Percentiles rank a stretch among this genome's conserved stretches.
phyloP scores from a whole-genome alignment of 1,139 yeast genomes.

The Blastobotrys malaysiensis region DNA sequence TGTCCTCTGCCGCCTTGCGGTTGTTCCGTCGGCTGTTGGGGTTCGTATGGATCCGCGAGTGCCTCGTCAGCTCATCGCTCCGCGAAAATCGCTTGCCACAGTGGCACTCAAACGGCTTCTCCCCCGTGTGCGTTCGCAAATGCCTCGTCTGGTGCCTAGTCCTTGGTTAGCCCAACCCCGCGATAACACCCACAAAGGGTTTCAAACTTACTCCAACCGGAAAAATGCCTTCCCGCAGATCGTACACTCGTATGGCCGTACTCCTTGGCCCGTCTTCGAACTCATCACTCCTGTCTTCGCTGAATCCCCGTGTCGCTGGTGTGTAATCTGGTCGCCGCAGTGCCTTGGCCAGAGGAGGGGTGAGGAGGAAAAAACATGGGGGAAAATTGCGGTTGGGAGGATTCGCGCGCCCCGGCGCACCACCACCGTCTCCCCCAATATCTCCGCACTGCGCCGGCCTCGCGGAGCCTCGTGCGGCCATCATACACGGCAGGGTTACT shows the following conservation, averaged over 20 bases:
- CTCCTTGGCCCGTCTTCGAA: conserved; percentile 23
- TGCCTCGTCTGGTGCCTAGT: conserved; percentile 79
- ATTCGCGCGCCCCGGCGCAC: not conserved
- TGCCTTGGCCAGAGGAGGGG: not conserved
- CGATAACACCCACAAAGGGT: not conserved
- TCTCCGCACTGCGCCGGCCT: not conserved
- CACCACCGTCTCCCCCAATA: not conserved
- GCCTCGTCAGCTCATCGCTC: conserved; percentile 87
- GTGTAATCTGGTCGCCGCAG: not conserved
- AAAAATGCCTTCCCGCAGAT: conserved; percentile 90
- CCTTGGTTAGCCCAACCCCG: not conserved
- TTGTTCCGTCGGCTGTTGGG: conserved; percentile 59
- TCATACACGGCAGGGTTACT: too few relatives aligned
- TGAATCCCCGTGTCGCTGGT: not conserved
- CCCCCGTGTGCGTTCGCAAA: conserved; percentile 93
- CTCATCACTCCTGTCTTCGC: conserved; percentile 3
- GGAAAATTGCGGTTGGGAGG: not conserved
- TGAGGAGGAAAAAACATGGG: not conserved
- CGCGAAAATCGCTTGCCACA: conserved; percentile 82
- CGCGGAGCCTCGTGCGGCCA: too few relatives aligned
- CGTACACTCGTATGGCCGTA: conserved; percentile 84
- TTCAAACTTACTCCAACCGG: conserved; percentile 50
- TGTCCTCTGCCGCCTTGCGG: conserved; percentile 25
- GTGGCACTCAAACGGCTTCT: conserved; percentile 89
- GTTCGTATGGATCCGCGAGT: conserved; percentile 78